Percentiles rank a stretch among this genome's conserved stretches.
These are phyloP conservation scores for Beauveria pseudobassiana DNA, from an alignment of 2,329 filamentous ascomycete species.

Conservation along the genomic window DNA sequence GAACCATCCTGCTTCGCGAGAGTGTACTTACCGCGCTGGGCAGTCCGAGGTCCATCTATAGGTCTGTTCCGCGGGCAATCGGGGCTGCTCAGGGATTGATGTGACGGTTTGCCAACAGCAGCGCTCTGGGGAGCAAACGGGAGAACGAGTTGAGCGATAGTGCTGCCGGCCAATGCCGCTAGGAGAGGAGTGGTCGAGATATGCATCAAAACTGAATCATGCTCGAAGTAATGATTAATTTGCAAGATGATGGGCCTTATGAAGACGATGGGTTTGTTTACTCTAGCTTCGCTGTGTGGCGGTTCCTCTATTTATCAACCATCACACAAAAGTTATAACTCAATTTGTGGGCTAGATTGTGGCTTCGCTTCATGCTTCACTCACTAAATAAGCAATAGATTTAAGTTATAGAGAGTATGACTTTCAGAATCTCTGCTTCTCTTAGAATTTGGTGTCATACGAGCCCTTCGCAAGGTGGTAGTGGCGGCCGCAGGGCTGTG, in stretches of 20 bases:
- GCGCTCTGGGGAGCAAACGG: background rate
- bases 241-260: no score
- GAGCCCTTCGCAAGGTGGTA: no score
- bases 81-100: background rate
- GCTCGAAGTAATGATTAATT: background rate
- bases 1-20: constrained; percentile 11
- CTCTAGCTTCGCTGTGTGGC: no score
- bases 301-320: no score
- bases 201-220: background rate
- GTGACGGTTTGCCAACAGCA: background rate
- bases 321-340: no score
- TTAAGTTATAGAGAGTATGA: no score
- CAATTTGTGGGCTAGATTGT: no score
- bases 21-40: constrained; percentile 13
- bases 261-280: background rate
- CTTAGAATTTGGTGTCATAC: no score
- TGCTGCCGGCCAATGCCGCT: background rate
- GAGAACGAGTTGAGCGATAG: background rate
- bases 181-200: background rate
- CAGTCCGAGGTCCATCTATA: background rate
- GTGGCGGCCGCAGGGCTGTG: no score
- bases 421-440: no score
- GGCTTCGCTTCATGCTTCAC: no score
- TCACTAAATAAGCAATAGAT: no score
- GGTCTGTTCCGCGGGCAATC: background rate